These are phyloP conservation scores for Erodium moschatum DNA, from an alignment of 441 rosid genomes.

Conservation along the genomic window DNA sequence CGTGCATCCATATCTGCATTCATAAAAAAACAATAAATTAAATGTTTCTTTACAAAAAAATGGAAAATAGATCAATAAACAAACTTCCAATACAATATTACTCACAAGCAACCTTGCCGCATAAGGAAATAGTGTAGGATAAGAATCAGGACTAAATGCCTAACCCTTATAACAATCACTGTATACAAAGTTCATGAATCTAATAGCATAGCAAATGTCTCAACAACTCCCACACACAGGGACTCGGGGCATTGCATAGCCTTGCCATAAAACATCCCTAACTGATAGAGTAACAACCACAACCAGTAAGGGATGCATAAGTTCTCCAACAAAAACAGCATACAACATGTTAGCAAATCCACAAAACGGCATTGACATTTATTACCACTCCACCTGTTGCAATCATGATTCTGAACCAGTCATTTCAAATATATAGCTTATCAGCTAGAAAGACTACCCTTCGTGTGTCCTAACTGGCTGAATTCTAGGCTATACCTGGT, in stretches of 20 bases:
- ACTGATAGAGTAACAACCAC: too few relatives aligned
- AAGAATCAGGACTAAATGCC: neutral
- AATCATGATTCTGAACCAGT: neutral
- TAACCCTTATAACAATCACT: neutral
- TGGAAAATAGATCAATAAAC: neutral
- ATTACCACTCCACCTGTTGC: neutral
- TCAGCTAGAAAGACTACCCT: neutral
- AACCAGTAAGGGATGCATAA: too few relatives aligned
- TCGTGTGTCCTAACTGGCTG: neutral
- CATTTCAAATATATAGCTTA: neutral
- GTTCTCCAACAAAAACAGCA: too few relatives aligned
- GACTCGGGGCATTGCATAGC: too few relatives aligned
- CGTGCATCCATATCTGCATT: conserved; percentile 71
- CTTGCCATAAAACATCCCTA: too few relatives aligned
- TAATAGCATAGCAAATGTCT: neutral
- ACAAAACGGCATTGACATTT: neutral
- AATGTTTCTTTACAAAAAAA: neutral
- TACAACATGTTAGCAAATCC: neutral
- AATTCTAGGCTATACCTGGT: neutral
- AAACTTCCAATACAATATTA: neutral
- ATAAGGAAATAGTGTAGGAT: neutral
- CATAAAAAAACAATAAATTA: conserved; percentile 14
- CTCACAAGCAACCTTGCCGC: neutral
- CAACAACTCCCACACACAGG: too few relatives aligned
- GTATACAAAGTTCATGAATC: neutral